Evolutionary conservation across 768 basidiomycete species (phyloP).

Genomic region (Ramaria rubella): DNA sequence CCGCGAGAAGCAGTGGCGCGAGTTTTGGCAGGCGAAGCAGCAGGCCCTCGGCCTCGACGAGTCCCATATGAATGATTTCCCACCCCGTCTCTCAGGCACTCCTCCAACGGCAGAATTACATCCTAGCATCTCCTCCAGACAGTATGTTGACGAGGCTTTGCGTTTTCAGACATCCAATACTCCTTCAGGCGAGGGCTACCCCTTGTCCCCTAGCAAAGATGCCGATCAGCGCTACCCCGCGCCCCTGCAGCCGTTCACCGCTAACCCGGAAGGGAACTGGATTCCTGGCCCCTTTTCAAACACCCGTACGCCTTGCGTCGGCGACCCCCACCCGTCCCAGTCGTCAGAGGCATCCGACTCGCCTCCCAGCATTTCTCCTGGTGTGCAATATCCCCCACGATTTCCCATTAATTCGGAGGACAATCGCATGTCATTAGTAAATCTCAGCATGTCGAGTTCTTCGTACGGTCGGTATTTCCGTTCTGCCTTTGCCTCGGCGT

Average conservation of each 20-base stretch:
- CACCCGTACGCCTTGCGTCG: constrained; percentile 3
- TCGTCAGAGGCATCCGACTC: constrained; percentile 4
- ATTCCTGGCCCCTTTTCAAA: constrained; percentile 1
- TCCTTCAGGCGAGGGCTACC: constrained; percentile 34
- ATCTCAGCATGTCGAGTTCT: constrained; percentile 1
- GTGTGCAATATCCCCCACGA: background rate
- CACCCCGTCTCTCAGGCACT: constrained; percentile 33
- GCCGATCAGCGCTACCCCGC: background rate
- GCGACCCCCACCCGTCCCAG: background rate
- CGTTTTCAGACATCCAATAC: constrained; percentile 33
- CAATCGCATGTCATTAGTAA: background rate
- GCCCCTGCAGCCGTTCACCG: background rate
- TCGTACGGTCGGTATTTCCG: constrained; percentile 4
- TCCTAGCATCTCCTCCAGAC: constrained; percentile 25
- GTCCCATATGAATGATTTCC: constrained; percentile 46
- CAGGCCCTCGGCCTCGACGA: constrained; percentile 34
- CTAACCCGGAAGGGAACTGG: background rate
- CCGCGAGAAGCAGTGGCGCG: constrained; percentile 68
- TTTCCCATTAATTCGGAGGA: background rate
- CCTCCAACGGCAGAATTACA: constrained; percentile 3
- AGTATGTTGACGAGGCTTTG: constrained; percentile 35
- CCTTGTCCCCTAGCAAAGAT: background rate
- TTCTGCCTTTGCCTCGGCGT: background rate
- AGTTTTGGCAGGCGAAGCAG: constrained; percentile 62
- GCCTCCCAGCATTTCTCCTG: background rate